Evolutionary conservation across 208 protist species (phyloP), one percentile per base, ranked within the genome.

Genomic region (Trypanosoma platydactyli): DNA sequence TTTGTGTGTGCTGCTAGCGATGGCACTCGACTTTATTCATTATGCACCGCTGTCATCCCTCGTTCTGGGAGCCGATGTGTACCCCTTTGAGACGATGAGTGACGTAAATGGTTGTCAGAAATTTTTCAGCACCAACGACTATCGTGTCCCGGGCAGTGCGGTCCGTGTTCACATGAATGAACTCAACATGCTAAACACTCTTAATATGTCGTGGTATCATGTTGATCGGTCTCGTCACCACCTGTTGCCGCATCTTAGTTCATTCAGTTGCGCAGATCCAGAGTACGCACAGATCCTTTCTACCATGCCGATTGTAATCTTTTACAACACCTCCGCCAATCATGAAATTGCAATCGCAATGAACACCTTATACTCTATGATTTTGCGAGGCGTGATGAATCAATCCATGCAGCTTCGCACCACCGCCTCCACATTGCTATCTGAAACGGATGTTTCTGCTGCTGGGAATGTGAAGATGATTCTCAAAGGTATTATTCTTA

Each of bases 1-100:
- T 48, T 16, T 86, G 11, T 86, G 80, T 52, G 66, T 91, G 24
- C 66, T 91, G 33, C 58, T 92, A 20, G 81, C 83, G 29, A 73
- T 92, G 77, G 53, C 85, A 56, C 66, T 95, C 58, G 62, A 78
- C 54, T 68, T 81, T 13, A 78, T 89, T 1, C 54, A 72, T 16
- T 64, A 57, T 6, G 33, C 68, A 12, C 51, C 40, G 4, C 16
- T 20, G 7, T 13, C 54, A 3, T 15, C 41, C 25, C 20, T 64
- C 5, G 15, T 12, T 9, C 18, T 55, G 1, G 30, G 6, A 5
- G 45, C 59, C 7, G 20, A n/a, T 33, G 27, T 54, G 5, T 64
- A 44, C 27, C 45, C 45, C 13, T 45, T 64, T 52, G 46, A 64
- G 13, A 64, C 59, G 6, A 55, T 33, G 29, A 64, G 27, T 52